Evolutionary conservation across 768 basidiomycete genomes (phyloP).

Genomic region (Phanerodontia chrysosporium): DNA sequence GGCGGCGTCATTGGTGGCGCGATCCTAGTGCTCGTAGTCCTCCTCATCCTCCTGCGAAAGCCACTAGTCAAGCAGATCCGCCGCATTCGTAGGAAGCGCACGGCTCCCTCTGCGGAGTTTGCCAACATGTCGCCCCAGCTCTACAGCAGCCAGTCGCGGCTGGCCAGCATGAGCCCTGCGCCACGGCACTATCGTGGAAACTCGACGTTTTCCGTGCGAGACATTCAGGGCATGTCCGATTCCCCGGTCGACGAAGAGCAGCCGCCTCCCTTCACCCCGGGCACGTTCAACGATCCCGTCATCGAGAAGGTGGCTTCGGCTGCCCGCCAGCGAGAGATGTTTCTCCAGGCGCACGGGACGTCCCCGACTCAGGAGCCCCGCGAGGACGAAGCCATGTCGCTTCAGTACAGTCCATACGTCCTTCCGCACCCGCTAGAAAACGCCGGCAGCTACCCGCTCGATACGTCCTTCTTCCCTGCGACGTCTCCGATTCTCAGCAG

Average conservation of each 20-base stretch:
- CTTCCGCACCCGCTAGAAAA: neutral
- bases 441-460: neutral
- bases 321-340: constrained; percentile 7
- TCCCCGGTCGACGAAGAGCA: constrained; percentile 5
- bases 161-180: neutral
- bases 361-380: neutral
- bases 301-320: constrained; percentile 21
- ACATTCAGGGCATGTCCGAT: neutral
- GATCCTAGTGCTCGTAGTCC: constrained; percentile 26
- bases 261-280: constrained; percentile 23
- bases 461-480: neutral
- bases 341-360: neutral
- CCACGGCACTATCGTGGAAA: neutral
- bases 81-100: constrained; percentile 33
- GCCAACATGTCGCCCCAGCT: constrained; percentile 21
- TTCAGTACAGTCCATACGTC: neutral
- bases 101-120: constrained; percentile 62
- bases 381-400: neutral
- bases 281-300: constrained; percentile 19
- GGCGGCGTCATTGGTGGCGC: constrained; percentile 52
- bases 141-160: neutral
- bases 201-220: neutral
- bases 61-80: constrained; percentile 28
- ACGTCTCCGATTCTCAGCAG: neutral
- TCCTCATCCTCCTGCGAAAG: constrained; percentile 32